Conservation (phyloP, 2,329 filamentous ascomycete genomes). For the Diaporthe destruens region DNA sequence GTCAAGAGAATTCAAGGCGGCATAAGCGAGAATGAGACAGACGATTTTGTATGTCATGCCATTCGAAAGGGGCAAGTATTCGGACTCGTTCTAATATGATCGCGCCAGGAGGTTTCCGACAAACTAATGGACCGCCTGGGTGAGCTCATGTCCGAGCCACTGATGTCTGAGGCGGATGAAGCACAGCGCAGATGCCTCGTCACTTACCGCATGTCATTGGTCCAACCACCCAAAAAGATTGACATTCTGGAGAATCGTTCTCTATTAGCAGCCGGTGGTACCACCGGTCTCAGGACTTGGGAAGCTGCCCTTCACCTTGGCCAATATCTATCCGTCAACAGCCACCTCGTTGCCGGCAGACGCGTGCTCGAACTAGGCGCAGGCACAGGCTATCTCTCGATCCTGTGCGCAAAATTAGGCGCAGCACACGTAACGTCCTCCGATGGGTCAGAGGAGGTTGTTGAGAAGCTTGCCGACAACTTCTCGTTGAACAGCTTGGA, state of each 20-base stretch:
- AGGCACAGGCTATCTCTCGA: conserved; percentile 81
- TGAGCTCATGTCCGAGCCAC: conserved; percentile 71
- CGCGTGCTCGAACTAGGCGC: conserved; percentile 79
- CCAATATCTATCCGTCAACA: conserved; percentile 71
- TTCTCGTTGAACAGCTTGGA: conserved; percentile 76
- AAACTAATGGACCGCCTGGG: conserved; percentile 79
- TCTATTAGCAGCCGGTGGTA: conserved; percentile 77
- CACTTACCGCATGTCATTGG: conserved; percentile 71
- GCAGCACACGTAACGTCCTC: conserved; percentile 74
- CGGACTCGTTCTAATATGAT: not conserved
- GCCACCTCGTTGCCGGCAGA: conserved; percentile 62
- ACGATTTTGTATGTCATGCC: conserved; percentile 80
- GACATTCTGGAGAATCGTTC: conserved; percentile 77
- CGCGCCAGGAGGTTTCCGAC: conserved; percentile 83
- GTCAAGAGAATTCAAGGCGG: conserved; percentile 77
- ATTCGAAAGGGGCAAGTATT: not conserved
- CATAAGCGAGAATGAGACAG: conserved; percentile 76
- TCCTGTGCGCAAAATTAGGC: conserved; percentile 77
- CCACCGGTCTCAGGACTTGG: conserved; percentile 84
- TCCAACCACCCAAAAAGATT: conserved; percentile 54
- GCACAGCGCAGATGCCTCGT: conserved; percentile 82
- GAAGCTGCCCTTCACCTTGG: conserved; percentile 82
- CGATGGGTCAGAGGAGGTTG: conserved; percentile 80
- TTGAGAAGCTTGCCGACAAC: conserved; percentile 76
- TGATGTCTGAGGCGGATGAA: conserved; percentile 73